These are phyloP conservation scores for Massariosphaeria phaeospora DNA, from an alignment of 495 filamentous ascomycete species.

Conservation along the genomic window DNA sequence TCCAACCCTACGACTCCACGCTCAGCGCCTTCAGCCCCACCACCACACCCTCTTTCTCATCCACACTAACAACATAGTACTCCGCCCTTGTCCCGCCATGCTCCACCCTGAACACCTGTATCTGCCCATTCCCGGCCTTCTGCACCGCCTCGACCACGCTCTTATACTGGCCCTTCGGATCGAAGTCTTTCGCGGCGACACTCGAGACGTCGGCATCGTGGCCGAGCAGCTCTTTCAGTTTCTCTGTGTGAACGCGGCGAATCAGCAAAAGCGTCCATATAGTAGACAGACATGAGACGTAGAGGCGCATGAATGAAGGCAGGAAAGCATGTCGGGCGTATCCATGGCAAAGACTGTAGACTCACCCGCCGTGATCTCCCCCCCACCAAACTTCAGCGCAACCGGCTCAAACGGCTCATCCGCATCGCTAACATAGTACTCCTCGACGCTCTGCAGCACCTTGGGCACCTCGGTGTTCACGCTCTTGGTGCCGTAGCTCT, in stretches of 20 bases:
- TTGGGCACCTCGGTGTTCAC: conserved; percentile 55
- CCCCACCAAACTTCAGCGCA: conserved; percentile 56
- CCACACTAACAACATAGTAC: conserved; percentile 69
- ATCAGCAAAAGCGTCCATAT: neutral
- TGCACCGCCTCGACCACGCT: conserved; percentile 55
- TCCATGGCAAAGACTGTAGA: no score
- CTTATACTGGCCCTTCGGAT: conserved; percentile 55
- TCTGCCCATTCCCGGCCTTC: conserved; percentile 55
- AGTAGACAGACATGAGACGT: neutral
- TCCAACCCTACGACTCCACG: conserved; percentile 51
- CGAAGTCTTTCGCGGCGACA: conserved; percentile 55
- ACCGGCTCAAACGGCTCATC: conserved; percentile 83
- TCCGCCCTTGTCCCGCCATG: conserved; percentile 59
- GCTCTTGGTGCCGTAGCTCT: conserved; percentile 35
- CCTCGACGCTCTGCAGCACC: conserved; percentile 53
- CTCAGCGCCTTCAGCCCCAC: conserved; percentile 71
- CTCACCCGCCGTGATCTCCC: conserved; percentile 35
- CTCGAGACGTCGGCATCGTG: conserved; percentile 52
- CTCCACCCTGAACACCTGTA: conserved; percentile 67
- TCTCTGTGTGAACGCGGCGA: conserved; percentile 39
- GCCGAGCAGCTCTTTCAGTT: conserved; percentile 54
- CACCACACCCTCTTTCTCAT: conserved; percentile 50
- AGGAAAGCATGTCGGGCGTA: conserved; percentile 2
- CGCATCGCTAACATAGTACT: conserved; percentile 70
- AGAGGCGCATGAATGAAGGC: neutral